Evolutionary conservation across 2,329 filamentous ascomycete genomes (phyloP).

Genomic region (Ustulina deusta): DNA sequence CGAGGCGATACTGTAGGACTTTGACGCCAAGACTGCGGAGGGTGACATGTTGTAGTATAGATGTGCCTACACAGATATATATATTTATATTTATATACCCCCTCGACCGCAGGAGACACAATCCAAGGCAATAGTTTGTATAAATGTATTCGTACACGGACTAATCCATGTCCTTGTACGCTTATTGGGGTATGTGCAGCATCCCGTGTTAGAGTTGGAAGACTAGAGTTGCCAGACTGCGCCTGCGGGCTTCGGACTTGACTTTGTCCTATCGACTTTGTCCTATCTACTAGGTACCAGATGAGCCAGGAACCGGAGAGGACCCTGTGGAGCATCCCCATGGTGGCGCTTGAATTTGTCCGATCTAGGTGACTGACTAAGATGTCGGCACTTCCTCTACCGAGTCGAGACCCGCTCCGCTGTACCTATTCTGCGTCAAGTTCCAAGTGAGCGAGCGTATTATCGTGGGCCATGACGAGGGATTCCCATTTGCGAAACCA

Average conservation of each 20-base stretch:
- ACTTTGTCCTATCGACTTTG: constrained; percentile 9
- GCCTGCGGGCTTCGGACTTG: constrained; percentile 16
- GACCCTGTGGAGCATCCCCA: constrained; percentile 11
- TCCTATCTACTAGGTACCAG: no score
- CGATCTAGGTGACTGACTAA: neutral
- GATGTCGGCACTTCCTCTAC: neutral
- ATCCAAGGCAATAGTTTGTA: neutral
- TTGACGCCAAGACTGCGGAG: constrained; percentile 39
- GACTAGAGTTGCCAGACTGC: neutral
- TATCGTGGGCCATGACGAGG: neutral
- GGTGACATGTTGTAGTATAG: constrained; percentile 39
- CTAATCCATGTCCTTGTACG: neutral
- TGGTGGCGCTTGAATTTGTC: constrained; percentile 22
- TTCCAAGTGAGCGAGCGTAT: neutral
- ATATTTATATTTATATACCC: no score
- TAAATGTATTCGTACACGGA: neutral
- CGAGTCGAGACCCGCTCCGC: constrained; percentile 3
- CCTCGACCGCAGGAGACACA: neutral
- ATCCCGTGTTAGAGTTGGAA: neutral
- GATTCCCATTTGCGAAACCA: neutral
- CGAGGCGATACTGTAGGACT: constrained; percentile 65
- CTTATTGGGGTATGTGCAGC: neutral
- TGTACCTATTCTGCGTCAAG: neutral
- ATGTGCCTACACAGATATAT: neutral
- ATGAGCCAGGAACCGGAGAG: neutral